A percentile compares a stretch with the other conserved stretches of the same genome.
phyloP scores from a whole-genome alignment of 2,329 filamentous ascomycete genomes.

The Fusarium longipes region DNA sequence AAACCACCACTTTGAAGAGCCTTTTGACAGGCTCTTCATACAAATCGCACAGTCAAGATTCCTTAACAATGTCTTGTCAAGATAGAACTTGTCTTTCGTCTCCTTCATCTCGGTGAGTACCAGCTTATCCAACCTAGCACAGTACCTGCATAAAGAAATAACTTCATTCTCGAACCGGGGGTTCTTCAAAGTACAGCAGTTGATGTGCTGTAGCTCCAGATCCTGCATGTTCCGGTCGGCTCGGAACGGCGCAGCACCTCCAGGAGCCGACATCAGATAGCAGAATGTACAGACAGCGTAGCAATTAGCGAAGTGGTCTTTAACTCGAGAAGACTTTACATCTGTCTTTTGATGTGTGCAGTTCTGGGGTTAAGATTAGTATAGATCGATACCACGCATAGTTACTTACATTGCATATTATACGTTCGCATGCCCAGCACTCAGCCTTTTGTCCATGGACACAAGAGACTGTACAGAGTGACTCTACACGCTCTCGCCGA shows the following conservation, averaged over 20 bases:
- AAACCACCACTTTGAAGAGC: conserved; percentile 23
- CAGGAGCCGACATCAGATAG: background rate
- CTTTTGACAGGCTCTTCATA: background rate
- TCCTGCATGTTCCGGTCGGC: conserved; percentile 29
- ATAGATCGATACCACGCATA: fast-evolving
- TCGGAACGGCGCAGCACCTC: conserved; percentile 2
- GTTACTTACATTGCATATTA: conserved; percentile 19
- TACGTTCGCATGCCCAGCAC: conserved; percentile 27
- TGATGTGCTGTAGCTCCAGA: conserved; percentile 16
- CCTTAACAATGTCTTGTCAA: background rate
- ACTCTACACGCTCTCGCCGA: background rate
- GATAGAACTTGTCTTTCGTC: conserved; percentile 5
- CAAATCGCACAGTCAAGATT: conserved; percentile 21
- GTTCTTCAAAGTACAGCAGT: background rate
- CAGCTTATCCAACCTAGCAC: background rate
- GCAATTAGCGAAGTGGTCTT: conserved; percentile 17
- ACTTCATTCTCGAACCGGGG: background rate
- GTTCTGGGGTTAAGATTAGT: background rate
- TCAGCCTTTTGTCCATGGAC: conserved; percentile 3
- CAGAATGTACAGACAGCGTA: conserved; percentile 22
- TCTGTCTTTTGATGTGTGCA: background rate
- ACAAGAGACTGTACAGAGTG: conserved; percentile 2
- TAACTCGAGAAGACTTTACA: conserved; percentile 1
- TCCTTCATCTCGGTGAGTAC: background rate
- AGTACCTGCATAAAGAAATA: conserved; percentile 1